Evolutionary conservation across 202 grass and related monocot genomes (phyloP).

Genomic region (Musa balbisiana): DNA sequence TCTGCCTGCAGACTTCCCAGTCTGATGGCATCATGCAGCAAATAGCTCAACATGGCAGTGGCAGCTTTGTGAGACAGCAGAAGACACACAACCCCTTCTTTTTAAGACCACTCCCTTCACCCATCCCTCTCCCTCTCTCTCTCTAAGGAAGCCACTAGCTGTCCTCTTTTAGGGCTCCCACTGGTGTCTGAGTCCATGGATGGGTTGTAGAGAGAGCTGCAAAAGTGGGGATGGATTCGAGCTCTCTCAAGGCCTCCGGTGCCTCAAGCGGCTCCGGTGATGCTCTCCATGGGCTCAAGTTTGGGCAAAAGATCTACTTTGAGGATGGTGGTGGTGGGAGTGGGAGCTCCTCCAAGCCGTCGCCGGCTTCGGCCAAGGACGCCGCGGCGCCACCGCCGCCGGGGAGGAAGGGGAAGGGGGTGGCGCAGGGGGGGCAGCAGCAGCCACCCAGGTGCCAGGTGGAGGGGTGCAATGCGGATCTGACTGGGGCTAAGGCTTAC

Average conservation of each 20-base stretch:
- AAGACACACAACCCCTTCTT: neutral
- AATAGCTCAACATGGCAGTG: neutral
- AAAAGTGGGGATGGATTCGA: slow-evolving; percentile 27
- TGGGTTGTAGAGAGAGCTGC: slow-evolving; percentile 11
- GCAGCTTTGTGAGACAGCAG: neutral
- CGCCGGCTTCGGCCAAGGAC: neutral
- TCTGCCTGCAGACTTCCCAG: neutral
- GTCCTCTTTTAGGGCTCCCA: slow-evolving; percentile 16
- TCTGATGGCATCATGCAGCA: neutral
- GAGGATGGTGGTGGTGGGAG: slow-evolving; percentile 22
- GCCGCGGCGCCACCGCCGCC: neutral
- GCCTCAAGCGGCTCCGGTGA: slow-evolving; percentile 16
- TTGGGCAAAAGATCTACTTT: slow-evolving; percentile 36
- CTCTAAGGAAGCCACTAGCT: slow-evolving; percentile 4
- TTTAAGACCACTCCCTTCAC: neutral
- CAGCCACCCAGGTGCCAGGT: slow-evolving; percentile 77
- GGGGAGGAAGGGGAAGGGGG: slow-evolving; percentile 12
- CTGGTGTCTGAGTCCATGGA: slow-evolving; percentile 15
- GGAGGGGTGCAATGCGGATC: slow-evolving; percentile 88
- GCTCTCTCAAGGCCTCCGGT: slow-evolving; percentile 18
- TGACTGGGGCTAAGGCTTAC: slow-evolving; percentile 70
- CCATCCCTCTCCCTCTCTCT: too few species aligned
- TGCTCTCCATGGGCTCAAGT: slow-evolving; percentile 23
- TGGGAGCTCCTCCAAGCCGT: slow-evolving; percentile 6
- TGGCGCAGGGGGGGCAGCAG: slow-evolving; percentile 13